A percentile compares a stretch with the other conserved stretches of the same genome.
Conservation (phyloP, 495 filamentous ascomycete genomes). For the Lasiosphaeriaceae sp. region DNA sequence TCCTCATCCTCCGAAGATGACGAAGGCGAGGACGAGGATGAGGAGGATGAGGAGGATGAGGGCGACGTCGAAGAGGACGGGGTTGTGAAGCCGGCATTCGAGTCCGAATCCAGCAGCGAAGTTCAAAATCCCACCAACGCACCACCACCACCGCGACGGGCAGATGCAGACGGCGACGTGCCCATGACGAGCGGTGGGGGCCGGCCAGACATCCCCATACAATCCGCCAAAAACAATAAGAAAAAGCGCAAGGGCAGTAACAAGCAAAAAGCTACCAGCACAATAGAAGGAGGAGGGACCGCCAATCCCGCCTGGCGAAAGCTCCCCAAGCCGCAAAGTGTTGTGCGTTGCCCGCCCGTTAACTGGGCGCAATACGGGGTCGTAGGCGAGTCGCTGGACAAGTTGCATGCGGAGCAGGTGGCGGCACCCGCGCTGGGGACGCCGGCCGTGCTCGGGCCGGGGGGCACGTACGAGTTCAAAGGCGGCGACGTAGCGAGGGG, state of each 20-base stretch:
- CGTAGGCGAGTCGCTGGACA: slow-evolving; percentile 74
- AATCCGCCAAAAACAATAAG: neutral
- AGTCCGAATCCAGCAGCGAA: neutral
- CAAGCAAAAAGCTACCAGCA: slow-evolving; percentile 11
- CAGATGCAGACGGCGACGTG: neutral
- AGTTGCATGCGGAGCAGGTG: slow-evolving; percentile 75
- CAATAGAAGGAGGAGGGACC: neutral
- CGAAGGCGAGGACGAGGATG: slow-evolving; percentile 34
- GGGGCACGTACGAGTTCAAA: slow-evolving; percentile 39
- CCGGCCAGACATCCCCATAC: neutral
- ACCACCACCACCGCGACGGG: neutral
- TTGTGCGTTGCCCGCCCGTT: slow-evolving; percentile 78
- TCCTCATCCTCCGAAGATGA: slow-evolving; percentile 32
- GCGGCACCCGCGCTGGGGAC: slow-evolving; percentile 57
- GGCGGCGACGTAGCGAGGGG: slow-evolving; percentile 24
- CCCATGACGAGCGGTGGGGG: neutral
- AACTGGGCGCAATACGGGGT: slow-evolving; percentile 91
- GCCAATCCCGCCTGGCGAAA: slow-evolving; percentile 27
- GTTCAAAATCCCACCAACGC: neutral
- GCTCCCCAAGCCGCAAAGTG: slow-evolving; percentile 74
- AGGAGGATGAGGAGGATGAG: slow-evolving; percentile 22
- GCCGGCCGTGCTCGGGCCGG: slow-evolving; percentile 38
- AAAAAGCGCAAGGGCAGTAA: neutral
- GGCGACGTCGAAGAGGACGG: slow-evolving; percentile 3
- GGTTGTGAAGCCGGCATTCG: neutral